Conservation (phyloP, 73 alveolate genomes). For the Paramecium tetraurelia region DNA sequence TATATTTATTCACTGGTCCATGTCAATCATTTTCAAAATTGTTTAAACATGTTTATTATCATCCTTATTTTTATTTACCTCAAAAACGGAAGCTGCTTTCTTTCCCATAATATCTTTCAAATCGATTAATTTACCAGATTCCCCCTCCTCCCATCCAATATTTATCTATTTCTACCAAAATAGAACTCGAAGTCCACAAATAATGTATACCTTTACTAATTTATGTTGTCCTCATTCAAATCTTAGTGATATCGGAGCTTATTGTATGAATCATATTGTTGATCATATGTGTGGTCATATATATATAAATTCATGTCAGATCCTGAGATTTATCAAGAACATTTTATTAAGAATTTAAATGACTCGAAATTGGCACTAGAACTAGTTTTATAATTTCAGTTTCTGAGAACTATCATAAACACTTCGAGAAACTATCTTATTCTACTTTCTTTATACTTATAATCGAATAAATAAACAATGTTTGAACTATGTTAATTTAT, state of each 20-base stretch:
- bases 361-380: not conserved
- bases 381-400: not conserved
- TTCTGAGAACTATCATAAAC: not conserved
- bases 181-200: not conserved
- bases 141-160: not conserved
- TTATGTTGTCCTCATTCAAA: not conserved
- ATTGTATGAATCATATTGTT: not conserved
- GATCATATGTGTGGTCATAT: not conserved
- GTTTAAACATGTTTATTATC: conserved; percentile 18
- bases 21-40: not conserved
- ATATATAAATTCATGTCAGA: not conserved
- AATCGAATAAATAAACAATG: conserved; percentile 53
- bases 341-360: not conserved
- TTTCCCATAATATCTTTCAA: conserved; percentile 13
- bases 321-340: not conserved
- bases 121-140: conserved; percentile 13
- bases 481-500: conserved; percentile 23
- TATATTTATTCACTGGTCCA: not conserved
- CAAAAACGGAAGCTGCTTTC: not conserved
- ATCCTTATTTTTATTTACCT: not conserved
- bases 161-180: conserved; percentile 5
- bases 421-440: not conserved
- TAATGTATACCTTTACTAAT: not conserved
- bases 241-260: not conserved
- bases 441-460: not conserved